Evolutionary conservation across 805 yeast genomes (phyloP).

Genomic region (Cyberlindnera maritima): DNA sequence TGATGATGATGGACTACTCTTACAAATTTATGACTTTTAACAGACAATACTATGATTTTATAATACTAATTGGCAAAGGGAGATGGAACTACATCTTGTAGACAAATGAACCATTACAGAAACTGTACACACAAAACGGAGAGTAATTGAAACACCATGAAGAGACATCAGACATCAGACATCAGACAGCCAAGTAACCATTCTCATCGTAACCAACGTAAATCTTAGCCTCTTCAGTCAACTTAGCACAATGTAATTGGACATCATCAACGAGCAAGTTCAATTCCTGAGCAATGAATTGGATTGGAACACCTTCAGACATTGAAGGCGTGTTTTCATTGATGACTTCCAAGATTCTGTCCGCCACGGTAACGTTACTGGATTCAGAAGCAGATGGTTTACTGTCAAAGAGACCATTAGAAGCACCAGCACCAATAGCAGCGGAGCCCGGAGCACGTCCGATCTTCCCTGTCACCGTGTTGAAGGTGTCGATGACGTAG

Average conservation of each 20-base stretch:
- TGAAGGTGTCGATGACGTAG: conserved; percentile 56
- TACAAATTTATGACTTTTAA: neutral
- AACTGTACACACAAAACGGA: too few species aligned
- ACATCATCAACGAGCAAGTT: conserved; percentile 48
- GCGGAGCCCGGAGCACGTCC: too few species aligned
- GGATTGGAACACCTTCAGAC: conserved; percentile 77
- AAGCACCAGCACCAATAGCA: too few species aligned
- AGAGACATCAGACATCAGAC: too few species aligned
- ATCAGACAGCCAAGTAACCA: conserved; percentile 52
- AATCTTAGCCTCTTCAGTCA: conserved; percentile 66
- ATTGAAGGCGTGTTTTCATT: conserved; percentile 50
- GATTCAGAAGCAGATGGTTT: conserved; percentile 34
- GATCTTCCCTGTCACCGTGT: conserved; percentile 52
- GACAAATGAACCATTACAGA: too few species aligned
- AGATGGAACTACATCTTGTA: too few species aligned
- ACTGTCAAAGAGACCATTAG: conserved; percentile 38
- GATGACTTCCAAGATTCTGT: conserved; percentile 46
- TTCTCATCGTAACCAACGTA: conserved; percentile 70
- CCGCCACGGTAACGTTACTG: conserved; percentile 34
- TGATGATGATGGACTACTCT: too few species aligned
- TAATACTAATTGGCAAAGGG: too few species aligned
- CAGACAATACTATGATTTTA: neutral
- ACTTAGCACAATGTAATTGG: conserved; percentile 45
- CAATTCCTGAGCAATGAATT: conserved; percentile 56
- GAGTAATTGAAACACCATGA: too few species aligned